phyloP scores from a whole-genome alignment of 192 early-diverging fungal species.

The Coemansia sp. region DNA sequence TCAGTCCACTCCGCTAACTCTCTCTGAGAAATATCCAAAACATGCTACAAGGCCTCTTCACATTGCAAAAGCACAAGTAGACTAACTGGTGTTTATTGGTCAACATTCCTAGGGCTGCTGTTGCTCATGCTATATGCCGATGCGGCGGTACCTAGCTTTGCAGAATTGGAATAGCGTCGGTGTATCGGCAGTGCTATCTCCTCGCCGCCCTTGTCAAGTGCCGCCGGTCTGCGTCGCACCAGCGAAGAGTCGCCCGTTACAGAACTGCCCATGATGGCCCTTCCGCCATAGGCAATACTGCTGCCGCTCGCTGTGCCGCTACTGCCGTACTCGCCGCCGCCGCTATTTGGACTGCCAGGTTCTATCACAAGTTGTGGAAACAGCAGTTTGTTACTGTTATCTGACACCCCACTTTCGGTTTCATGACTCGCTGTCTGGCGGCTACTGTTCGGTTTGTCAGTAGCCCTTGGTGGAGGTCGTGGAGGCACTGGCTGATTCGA shows the following conservation, averaged over 20 bases:
- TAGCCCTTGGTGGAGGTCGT: background rate
- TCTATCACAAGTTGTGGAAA: conserved; percentile 22
- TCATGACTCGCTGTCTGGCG: background rate
- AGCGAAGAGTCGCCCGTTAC: conserved; percentile 27
- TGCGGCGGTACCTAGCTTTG: background rate
- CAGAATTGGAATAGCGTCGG: conserved; percentile 24
- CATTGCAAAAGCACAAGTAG: no score
- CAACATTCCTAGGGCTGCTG: background rate
- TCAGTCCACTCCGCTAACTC: background rate
- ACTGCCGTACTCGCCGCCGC: conserved; percentile 1
- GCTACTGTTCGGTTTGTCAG: conserved; percentile 6
- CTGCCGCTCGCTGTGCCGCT: conserved; percentile 14
- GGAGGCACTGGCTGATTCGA: background rate
- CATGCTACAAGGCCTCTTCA: background rate
- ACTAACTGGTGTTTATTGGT: no score
- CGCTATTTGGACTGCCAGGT: background rate
- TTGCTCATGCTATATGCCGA: conserved; percentile 2
- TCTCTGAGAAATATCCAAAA: background rate
- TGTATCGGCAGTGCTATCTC: conserved; percentile 33
- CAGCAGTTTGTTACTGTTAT: conserved; percentile 20
- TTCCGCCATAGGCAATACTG: conserved; percentile 14
- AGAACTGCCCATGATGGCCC: conserved; percentile 5
- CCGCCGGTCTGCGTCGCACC: conserved; percentile 35
- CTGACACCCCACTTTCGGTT: background rate
- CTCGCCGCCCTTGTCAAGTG: conserved; percentile 19